Conservation (phyloP, 345 rosid species). For the Mallotus nudiflorus region DNA sequence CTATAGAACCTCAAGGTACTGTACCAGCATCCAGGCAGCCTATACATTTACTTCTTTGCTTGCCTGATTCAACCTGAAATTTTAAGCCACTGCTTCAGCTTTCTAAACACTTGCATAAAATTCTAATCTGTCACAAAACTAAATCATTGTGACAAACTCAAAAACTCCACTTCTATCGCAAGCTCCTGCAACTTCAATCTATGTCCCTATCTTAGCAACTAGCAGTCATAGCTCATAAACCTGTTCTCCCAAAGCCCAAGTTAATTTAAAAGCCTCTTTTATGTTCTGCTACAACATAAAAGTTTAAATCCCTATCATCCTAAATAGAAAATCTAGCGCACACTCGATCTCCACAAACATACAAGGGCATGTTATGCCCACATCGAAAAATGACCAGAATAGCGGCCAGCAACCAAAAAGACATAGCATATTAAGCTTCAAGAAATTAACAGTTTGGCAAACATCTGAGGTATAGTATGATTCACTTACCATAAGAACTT, state of each 20-base stretch:
- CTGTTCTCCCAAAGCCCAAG: not conserved
- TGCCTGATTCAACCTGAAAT: no score
- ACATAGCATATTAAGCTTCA: conserved; percentile 1
- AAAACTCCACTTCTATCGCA: no score
- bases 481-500: conserved; percentile 46
- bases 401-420: not conserved
- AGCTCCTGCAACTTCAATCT: no score
- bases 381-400: not conserved
- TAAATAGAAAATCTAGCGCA: not conserved
- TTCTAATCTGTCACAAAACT: no score
- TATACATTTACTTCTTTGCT: no score
- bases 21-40: no score
- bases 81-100: no score
- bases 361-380: not conserved
- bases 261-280: not conserved
- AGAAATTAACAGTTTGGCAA: conserved; percentile 10
- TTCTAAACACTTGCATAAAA: no score
- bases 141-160: no score
- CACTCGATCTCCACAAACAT: not conserved
- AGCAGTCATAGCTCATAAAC: not conserved
- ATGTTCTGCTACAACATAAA: no score
- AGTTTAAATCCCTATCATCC: not conserved
- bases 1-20: no score
- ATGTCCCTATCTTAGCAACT: not conserved
- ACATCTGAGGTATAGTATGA: no score